Percentiles rank a stretch among this genome's conserved stretches.
Evolutionary conservation across 2,329 filamentous ascomycete species (phyloP).

Genomic region (Beauveria sp.): DNA sequence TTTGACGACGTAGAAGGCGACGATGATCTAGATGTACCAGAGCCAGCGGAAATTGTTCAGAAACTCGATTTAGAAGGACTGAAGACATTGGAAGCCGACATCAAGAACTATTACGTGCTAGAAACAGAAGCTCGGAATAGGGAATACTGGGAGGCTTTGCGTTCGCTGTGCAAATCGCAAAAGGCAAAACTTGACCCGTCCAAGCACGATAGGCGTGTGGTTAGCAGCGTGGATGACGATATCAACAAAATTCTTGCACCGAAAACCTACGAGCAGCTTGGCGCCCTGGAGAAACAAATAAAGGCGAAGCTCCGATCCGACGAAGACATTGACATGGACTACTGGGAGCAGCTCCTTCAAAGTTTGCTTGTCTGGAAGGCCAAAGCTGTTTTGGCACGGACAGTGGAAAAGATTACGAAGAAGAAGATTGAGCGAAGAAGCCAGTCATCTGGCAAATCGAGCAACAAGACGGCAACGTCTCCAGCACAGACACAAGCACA

Average conservation of each 20-base stretch:
- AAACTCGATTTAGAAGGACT: conserved; percentile 60
- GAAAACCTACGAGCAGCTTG: conserved; percentile 81
- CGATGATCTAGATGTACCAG: conserved; percentile 63
- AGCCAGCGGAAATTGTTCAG: conserved; percentile 75
- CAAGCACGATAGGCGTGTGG: conserved; percentile 61
- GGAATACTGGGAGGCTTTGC: conserved; percentile 90
- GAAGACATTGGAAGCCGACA: conserved; percentile 71
- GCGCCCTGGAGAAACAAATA: conserved; percentile 80
- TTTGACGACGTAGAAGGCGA: conserved; percentile 81
- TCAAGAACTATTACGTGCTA: conserved; percentile 68
- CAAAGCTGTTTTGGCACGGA: conserved; percentile 70
- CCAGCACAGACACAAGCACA: conserved; percentile 16
- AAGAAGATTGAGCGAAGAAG: conserved; percentile 21
- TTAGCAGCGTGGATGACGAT: conserved; percentile 76
- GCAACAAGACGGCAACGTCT: conserved; percentile 15
- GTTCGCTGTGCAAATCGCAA: conserved; percentile 72
- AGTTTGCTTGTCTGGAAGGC: conserved; percentile 88
- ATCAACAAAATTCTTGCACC: conserved; percentile 80
- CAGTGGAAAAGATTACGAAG: conserved; percentile 68
- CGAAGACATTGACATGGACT: conserved; percentile 91
- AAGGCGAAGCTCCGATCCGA: conserved; percentile 76
- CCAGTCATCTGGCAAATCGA: conserved; percentile 45
- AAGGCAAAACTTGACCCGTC: conserved; percentile 56
- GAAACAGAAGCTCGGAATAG: conserved; percentile 71
- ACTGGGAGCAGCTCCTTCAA: conserved; percentile 88